A percentile compares a stretch with the other conserved stretches of the same genome.
These are phyloP conservation scores for Sporisorium reilianum DNA, from an alignment of 1,284 basidiomycete species.

Conservation along the genomic window DNA sequence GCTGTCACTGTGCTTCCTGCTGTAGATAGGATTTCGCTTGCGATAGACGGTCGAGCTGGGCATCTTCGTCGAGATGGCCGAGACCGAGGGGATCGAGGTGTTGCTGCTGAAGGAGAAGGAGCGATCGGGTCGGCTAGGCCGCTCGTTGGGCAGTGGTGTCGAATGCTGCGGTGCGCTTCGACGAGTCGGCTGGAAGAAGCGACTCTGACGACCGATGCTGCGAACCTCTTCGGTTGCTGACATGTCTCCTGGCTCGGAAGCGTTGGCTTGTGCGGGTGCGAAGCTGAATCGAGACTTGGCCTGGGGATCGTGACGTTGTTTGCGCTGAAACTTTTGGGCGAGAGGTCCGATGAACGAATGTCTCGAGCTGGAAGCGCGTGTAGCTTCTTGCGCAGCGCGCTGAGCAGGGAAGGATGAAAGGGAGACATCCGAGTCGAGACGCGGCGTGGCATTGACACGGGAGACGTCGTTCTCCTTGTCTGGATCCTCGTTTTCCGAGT, in stretches of 20 bases:
- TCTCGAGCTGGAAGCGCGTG: conserved; percentile 6
- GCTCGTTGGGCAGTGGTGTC: conserved; percentile 9
- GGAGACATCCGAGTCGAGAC: conserved; percentile 12
- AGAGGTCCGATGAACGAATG: conserved; percentile 22
- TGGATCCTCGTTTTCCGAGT: conserved; percentile 20
- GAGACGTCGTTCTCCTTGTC: conserved; percentile 49
- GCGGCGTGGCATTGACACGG: conserved; percentile 23
- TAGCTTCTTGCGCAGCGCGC: background rate
- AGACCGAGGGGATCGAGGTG: background rate
- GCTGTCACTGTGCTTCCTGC: conserved; percentile 10
- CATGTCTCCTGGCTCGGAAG: background rate
- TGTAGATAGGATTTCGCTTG: conserved; percentile 29
- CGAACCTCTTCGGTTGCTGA: conserved; percentile 31
- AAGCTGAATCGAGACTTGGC: background rate
- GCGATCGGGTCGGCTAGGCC: conserved; percentile 2
- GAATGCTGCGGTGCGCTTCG: background rate
- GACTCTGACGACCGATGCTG: conserved; percentile 30
- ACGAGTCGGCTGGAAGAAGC: conserved; percentile 23
- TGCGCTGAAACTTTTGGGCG: background rate
- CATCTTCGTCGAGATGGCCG: background rate
- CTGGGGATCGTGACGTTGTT: background rate
- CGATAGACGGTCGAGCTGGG: conserved; percentile 4
- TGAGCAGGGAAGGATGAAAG: background rate
- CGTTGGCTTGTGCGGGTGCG: background rate
- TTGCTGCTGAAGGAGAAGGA: conserved; percentile 26